Base-by-base conservation (phyloP, 257 asterid genomes). In the Solanum bukasovii region DNA sequence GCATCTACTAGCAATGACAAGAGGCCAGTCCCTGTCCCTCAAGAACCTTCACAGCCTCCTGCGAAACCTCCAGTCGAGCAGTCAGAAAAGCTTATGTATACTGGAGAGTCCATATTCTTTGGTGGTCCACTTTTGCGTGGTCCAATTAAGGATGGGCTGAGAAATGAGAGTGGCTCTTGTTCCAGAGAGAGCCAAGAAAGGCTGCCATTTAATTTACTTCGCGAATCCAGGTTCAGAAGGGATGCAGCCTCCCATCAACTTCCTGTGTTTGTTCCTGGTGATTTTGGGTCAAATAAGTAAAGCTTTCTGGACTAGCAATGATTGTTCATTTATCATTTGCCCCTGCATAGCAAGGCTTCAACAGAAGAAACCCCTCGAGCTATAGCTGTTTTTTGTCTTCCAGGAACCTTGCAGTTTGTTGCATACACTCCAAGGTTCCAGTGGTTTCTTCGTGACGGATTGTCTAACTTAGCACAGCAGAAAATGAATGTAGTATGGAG, bases 51-150 rank as follows among this genome's bases (percentile, higher is more conserved):
- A 81, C 88, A 84, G 25, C 83, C 82, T n/a, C 44, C 87, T 18
- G 87, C 88, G 29, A 92, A 89, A 42, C 91, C 94, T 56, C 91
- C 89, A 3, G 89, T 38, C 70, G 94, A 86, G 88, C 93, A 93
- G 88, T 87, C 96, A 20, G 99, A 96, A 88, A 96, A 93, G 93
- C 90, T 95, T 68, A 88, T 25, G 68, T 97, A 96, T 93, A 89
- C 93, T 0, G 98, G 98, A 52, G 98, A 96, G 75, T 94, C 98
- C 29, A 97, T 97, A 83, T 97, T 97, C 91, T 97, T 96, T 27
- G 99, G 99, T 11, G 99, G 99, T 23, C 99, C 99, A 33, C 98
- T 96, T 88, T 89, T 94, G 46, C 90, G 93, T 31, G 98, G 94
- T 87, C 96, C 96, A 4, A 89, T 88, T 61, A 92, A 93, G 89